Percentiles rank a stretch among this genome's conserved stretches.
Evolutionary conservation across 768 basidiomycete genomes (phyloP).

Genomic region (Amanita muscaria): DNA sequence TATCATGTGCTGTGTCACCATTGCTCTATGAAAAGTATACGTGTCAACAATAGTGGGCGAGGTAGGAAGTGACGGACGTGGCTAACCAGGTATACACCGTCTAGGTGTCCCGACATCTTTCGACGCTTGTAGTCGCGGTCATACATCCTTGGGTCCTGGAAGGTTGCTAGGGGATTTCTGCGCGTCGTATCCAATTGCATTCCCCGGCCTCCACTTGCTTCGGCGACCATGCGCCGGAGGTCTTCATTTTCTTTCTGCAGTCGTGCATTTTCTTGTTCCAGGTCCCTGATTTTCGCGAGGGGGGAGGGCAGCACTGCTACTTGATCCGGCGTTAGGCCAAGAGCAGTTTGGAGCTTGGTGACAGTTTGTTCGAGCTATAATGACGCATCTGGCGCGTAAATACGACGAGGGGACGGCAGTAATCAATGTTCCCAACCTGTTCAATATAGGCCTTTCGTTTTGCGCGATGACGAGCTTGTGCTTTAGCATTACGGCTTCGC

Average conservation of each 20-base stretch:
- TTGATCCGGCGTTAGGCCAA: constrained; percentile 68
- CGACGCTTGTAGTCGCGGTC: constrained; percentile 58
- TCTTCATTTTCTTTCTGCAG: constrained; percentile 69
- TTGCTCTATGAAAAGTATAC: constrained; percentile 29
- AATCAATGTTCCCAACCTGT: constrained; percentile 40
- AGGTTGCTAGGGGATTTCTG: constrained; percentile 36
- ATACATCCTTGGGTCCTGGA: constrained; percentile 38
- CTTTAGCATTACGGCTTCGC: constrained; percentile 80
- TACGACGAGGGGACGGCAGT: not conserved
- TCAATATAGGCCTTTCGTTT: constrained; percentile 92
- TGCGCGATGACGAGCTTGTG: constrained; percentile 84
- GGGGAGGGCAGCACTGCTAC: constrained; percentile 66
- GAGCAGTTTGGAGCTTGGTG: constrained; percentile 70
- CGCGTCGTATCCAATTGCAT: constrained; percentile 37
- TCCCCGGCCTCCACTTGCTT: constrained; percentile 27
- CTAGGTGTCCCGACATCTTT: constrained; percentile 40
- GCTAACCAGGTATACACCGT: constrained; percentile 48
- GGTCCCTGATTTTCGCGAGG: constrained; percentile 66
- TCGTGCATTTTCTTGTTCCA: constrained; percentile 71
- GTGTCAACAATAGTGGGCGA: not conserved
- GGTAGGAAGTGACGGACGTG: not conserved
- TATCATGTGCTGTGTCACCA: constrained; percentile 35
- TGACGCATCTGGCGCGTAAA: constrained; percentile 4
- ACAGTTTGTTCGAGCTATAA: constrained; percentile 76
- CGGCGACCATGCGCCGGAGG: constrained; percentile 55